These are phyloP conservation scores for Hypoxylon lienhwacheense DNA, from an alignment of 495 filamentous ascomycete species.

Conservation along the genomic window DNA sequence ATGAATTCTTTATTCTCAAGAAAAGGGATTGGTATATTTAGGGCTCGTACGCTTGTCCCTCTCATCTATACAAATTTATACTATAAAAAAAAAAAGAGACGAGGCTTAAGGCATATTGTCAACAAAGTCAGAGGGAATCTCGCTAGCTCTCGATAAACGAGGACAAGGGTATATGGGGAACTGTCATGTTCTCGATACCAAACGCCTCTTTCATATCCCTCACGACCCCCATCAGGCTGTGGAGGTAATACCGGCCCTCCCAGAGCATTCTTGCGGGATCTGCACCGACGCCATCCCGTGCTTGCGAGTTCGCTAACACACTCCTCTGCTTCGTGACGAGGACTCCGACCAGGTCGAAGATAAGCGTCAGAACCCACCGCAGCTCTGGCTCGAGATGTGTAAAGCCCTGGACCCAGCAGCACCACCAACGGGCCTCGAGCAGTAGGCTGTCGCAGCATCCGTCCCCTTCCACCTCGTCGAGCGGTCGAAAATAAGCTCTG, in stretches of 20 bases:
- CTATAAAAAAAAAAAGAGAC: not conserved
- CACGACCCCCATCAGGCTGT: slow-evolving; percentile 16
- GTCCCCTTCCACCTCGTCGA: not conserved
- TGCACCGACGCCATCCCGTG: not conserved
- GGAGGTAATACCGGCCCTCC: slow-evolving; percentile 25
- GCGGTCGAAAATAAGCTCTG: slow-evolving; percentile 12
- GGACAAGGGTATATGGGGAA: slow-evolving; percentile 8
- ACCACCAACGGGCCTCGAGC: slow-evolving; percentile 23
- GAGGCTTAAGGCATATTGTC: slow-evolving; percentile 5
- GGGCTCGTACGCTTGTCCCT: slow-evolving; percentile 3
- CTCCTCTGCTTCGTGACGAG: slow-evolving; percentile 17
- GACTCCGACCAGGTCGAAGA: slow-evolving; percentile 21
- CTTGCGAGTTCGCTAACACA: not conserved
- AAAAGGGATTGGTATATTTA: no score
- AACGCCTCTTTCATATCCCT: slow-evolving; percentile 19
- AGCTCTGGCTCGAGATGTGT: slow-evolving; percentile 24
- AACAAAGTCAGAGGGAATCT: not conserved
- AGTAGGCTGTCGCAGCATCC: slow-evolving; percentile 6
- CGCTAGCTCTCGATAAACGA: slow-evolving; percentile 2
- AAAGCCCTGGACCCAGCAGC: slow-evolving; percentile 29
- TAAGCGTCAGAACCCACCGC: slow-evolving; percentile 27
- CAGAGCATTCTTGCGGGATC: slow-evolving; percentile 9
- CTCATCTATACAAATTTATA: slow-evolving; percentile 1
- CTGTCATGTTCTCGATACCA: slow-evolving; percentile 8
- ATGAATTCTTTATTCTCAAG: no score